phyloP scores from a whole-genome alignment of 352 stramenopile genomes.

The Pythium insidiosum region DNA sequence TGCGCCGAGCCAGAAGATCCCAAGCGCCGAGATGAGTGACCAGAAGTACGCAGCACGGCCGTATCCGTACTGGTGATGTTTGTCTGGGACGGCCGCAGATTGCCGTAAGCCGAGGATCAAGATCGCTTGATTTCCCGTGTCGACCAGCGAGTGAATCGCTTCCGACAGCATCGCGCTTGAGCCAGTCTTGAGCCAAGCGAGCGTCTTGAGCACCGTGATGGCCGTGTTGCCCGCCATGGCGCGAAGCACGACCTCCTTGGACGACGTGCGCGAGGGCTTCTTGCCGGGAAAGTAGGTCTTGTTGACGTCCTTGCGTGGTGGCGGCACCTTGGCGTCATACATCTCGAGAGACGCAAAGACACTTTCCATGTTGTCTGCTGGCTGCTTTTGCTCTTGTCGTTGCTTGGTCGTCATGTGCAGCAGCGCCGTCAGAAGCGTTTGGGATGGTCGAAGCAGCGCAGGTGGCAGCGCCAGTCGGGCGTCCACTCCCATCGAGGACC shows the following conservation, averaged over 20 bases:
- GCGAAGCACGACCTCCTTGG: slow-evolving; percentile 66
- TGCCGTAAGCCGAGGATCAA: slow-evolving; percentile 81
- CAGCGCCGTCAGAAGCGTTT: no score
- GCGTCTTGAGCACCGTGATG: slow-evolving; percentile 90
- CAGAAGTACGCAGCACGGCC: slow-evolving; percentile 98
- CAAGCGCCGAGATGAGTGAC: slow-evolving; percentile 96
- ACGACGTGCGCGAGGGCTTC: slow-evolving; percentile 61
- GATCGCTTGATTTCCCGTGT: slow-evolving; percentile 96
- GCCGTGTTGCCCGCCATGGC: slow-evolving; percentile 93
- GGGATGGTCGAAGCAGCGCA: no score
- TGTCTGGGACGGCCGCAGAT: slow-evolving; percentile 84
- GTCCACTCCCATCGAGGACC: no score
- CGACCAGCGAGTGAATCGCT: slow-evolving; percentile 95
- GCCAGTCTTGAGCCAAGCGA: slow-evolving; percentile 88
- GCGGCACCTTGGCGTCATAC: no score
- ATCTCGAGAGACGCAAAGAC: no score
- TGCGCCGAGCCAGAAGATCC: slow-evolving; percentile 96
- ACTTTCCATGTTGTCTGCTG: no score
- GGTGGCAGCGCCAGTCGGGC: no score
- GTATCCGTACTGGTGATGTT: slow-evolving; percentile 96
- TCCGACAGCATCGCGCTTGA: slow-evolving; percentile 96
- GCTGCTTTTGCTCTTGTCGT: no score
- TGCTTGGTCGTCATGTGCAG: no score
- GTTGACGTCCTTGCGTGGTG: slow-evolving; percentile 72
- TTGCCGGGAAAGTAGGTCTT: slow-evolving; percentile 83